Conservation (phyloP, 176 grass and related monocot species). For the Eleusine indica region DNA sequence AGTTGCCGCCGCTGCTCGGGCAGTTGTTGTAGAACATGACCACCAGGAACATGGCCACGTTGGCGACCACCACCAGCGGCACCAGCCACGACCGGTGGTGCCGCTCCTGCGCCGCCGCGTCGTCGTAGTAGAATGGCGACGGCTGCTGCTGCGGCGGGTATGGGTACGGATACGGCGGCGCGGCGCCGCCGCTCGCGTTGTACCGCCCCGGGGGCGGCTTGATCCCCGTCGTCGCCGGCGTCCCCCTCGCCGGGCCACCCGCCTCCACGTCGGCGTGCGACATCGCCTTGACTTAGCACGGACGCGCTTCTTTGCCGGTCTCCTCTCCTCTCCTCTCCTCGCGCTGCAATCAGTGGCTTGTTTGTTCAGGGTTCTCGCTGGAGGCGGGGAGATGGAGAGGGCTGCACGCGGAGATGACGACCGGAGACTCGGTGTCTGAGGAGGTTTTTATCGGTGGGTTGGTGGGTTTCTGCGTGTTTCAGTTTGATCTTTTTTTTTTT, state of each 20-base stretch:
- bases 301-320: background rate
- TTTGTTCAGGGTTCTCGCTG: background rate
- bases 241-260: background rate
- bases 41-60: conserved; percentile 68
- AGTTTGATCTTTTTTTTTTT: background rate
- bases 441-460: conserved; percentile 24
- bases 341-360: background rate
- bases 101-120: conserved; percentile 42
- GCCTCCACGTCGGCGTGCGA: conserved; percentile 58
- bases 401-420: conserved; percentile 40
- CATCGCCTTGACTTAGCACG: conserved; percentile 20
- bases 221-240: conserved; percentile 42
- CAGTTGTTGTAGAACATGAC: conserved; percentile 82
- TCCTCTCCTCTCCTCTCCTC: background rate
- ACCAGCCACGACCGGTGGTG: conserved; percentile 69
- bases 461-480: conserved; percentile 24
- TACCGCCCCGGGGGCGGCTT: conserved; percentile 55
- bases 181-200: conserved; percentile 6
- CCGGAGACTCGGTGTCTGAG: conserved; percentile 23
- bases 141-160: conserved; percentile 2
- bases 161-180: background rate
- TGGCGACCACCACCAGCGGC: conserved; percentile 61
- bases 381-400: background rate
- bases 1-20: conserved; percentile 51
- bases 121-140: conserved; percentile 65